Conservation (phyloP, 73 alveolate species). For the Uronychia binucleata region DNA sequence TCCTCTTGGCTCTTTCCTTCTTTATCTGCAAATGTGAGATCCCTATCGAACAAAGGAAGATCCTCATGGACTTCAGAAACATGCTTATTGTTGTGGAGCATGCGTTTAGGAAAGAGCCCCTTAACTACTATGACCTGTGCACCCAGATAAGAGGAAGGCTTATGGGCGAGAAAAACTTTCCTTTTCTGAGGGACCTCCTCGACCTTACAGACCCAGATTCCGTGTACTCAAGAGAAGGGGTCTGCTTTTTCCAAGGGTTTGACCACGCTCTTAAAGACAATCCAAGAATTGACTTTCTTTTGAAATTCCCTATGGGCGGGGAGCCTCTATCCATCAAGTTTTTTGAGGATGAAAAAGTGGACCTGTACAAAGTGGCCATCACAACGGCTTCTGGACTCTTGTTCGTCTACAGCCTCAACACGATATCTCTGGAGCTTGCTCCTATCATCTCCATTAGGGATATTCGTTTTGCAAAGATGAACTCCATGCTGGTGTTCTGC, state of each 20-base stretch:
- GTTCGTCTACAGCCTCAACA: slow-evolving; percentile 12
- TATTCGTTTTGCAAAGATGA: not conserved
- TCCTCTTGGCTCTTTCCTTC: not conserved
- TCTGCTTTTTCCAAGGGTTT: slow-evolving; percentile 36
- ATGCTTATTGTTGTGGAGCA: slow-evolving; percentile 24
- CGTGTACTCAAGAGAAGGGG: not conserved
- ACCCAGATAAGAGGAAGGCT: slow-evolving; percentile 44
- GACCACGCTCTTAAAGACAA: slow-evolving; percentile 41
- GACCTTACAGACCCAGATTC: slow-evolving; percentile 13
- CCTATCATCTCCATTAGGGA: slow-evolving; percentile 10
- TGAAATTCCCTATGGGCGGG: slow-evolving; percentile 23
- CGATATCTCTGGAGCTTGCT: not conserved
- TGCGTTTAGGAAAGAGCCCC: slow-evolving; percentile 36
- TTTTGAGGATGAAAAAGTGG: slow-evolving; percentile 29
- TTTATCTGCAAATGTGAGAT: not conserved
- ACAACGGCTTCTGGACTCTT: slow-evolving; percentile 25
- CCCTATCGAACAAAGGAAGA: slow-evolving; percentile 1
- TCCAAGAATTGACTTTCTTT: slow-evolving; percentile 25
- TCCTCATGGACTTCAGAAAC: slow-evolving; percentile 22
- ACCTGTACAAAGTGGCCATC: slow-evolving; percentile 8
- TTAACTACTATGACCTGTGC: slow-evolving; percentile 42
- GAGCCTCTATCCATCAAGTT: slow-evolving; percentile 27
- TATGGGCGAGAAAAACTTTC: slow-evolving; percentile 14
- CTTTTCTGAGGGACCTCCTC: slow-evolving; percentile 20
- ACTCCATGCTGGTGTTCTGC: slow-evolving; percentile 3